Base-by-base conservation (phyloP, 495 filamentous ascomycete genomes). In the Hypoxylon fragiforme region DNA sequence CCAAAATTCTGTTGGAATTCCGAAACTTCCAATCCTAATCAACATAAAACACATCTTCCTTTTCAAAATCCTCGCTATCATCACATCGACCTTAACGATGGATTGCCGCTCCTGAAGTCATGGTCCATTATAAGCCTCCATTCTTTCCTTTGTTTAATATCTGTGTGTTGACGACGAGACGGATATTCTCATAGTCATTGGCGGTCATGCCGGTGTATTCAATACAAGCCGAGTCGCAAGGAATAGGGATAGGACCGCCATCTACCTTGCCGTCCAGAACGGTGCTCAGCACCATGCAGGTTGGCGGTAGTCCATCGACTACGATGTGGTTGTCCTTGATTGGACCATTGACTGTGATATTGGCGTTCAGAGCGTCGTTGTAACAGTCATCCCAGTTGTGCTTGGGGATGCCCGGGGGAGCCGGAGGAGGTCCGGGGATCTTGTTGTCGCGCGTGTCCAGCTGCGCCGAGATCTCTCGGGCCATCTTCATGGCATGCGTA, bases 241-340 rank as follows among this genome's bases (percentile, higher is more conserved):
- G 60, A 16, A 34, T 44, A 7, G 60, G 60, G 11, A 28, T 46
- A 14, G 55, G 39, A 8, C 55, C 55, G 2, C 30, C 19, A 13
- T 50, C 41, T 9, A 34, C 36, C 13, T 53, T 59, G 31, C 54
- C 60, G 14, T 51, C 44, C n/a, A 63, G 21, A 15, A 50, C 26
- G 4, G 43, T 50, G 28, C 31, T 44, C 24, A 58, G 40, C 14
- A 59, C 54, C 54, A 63, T 63, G 45, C 60, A 63, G n/a, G 50
- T 48, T 1, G 44, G 49, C 9, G 60, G 60, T 9, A 63, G 40
- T 7, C 57, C 51, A 9, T 59, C 44, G 21, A 63, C 19, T 21
- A 14, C 24, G 16, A 45, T 45, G 7, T 21, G 40, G 9, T 53
- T 44, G 11, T 44, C 40, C 3, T 20, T 24, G 2, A 52, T 12